Conservation (phyloP, 345 rosid species). For the Eucalyptus camaldulensis region DNA sequence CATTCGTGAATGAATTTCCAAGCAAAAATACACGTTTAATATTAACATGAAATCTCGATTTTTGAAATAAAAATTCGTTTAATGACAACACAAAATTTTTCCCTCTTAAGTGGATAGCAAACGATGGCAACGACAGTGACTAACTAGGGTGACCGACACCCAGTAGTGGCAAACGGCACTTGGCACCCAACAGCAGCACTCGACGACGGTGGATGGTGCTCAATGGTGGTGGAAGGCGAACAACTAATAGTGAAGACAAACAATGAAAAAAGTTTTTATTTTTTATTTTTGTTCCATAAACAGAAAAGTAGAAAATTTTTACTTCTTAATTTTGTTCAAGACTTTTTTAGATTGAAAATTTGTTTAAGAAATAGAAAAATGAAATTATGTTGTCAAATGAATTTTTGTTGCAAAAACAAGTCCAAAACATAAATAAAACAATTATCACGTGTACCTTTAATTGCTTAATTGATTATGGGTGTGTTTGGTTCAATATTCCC, state of each 20-base stretch:
- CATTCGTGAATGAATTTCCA: too few species aligned
- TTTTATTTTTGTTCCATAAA: too few species aligned
- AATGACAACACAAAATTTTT: rapidly evolving
- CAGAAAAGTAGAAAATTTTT: too few species aligned
- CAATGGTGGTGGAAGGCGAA: rapidly evolving
- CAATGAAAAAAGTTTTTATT: rapidly evolving
- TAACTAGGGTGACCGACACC: rapidly evolving
- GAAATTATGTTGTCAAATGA: rapidly evolving
- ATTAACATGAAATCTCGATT: rapidly evolving
- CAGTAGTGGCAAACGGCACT: rapidly evolving
- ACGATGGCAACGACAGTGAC: rapidly evolving
- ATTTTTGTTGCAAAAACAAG: too few species aligned
- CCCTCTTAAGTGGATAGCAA: rapidly evolving
- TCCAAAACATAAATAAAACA: rapidly evolving
- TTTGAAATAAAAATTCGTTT: too few species aligned
- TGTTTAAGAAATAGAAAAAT: too few species aligned
- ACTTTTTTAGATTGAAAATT: too few species aligned
- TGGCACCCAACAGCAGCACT: too few species aligned
- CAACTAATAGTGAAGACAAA: rapidly evolving
- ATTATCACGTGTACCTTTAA: neutral
- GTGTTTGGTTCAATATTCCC: too few species aligned
- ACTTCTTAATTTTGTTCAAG: too few species aligned
- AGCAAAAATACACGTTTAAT: rapidly evolving
- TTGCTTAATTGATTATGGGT: neutral
- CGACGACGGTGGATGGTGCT: rapidly evolving